Base-by-base conservation (phyloP, 2,329 filamentous ascomycete species). In the Epichloe hybrida region DNA sequence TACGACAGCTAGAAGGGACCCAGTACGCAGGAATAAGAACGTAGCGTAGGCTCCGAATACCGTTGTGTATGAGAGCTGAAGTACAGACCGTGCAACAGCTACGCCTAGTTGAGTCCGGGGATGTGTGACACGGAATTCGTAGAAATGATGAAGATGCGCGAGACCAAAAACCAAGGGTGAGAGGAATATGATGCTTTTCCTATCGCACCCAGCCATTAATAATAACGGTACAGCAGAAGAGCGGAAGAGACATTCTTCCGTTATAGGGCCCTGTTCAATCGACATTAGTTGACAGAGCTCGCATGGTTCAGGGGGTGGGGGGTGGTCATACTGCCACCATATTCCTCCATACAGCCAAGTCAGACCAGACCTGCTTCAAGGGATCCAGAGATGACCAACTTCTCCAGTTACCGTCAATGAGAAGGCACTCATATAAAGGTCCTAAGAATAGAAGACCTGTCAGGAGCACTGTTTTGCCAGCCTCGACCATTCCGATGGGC, bases 101-200 rank as follows among this genome's bases (percentile, higher is more conserved):
- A 79, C 73, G 1, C 74, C 56, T 12, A 83, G 62, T 0, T 86
- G 78, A 2, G 84, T 81, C 55, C 80, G 73, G 8, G 88, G 87
- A 59, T 94, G 81, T 1, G 85, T 87, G 52, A 95, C 73, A 51
- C 85, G 79, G 67, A 95, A 95, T 69, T 97, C 93, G 71, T 95
- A 95, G 65, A 95, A 88, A 69, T 98, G 93, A 68, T 98, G 91
- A 46, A 95, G 69, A 69, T 98, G 93, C 7, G 93, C 90, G 43
- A 95, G 81, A 48, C 91, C 91, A 63, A 97, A 97, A 65, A 95
- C 84, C 11, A 96, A 71, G 6, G 91, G 91, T 1, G 88, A 87
- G 11, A 88, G 70, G 68, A 95, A 88, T 61, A 95, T 79, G 56
- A 87, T 88, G 40, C 71, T 71, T 3, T 61, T 56, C 31, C 73